phyloP scores from a whole-genome alignment of 2,329 filamentous ascomycete species.

The Ophiostoma piceae region DNA sequence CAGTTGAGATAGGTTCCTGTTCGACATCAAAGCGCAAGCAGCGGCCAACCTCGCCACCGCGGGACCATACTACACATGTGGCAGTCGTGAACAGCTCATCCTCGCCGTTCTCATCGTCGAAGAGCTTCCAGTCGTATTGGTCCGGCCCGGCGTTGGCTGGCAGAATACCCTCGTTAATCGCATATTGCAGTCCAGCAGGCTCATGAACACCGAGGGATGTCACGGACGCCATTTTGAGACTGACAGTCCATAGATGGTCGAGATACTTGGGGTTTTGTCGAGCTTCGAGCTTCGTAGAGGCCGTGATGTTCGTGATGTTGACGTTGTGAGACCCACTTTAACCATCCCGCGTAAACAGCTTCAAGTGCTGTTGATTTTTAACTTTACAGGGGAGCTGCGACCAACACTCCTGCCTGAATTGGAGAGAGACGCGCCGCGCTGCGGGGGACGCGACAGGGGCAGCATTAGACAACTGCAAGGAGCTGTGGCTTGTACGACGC shows the following conservation, averaged over 20 bases:
- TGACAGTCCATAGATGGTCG: not conserved
- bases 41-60: conserved; percentile 77
- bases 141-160: conserved; percentile 59
- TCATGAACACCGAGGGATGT: conserved; percentile 87
- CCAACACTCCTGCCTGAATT: not conserved
- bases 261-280: not conserved
- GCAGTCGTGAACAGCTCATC: conserved; percentile 77
- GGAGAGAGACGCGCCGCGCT: conserved; percentile 21
- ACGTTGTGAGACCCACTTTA: conserved; percentile 9
- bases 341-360: conserved; percentile 12
- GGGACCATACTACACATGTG: conserved; percentile 79
- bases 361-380: not conserved
- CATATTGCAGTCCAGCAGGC: conserved; percentile 75
- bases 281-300: not conserved
- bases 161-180: conserved; percentile 74
- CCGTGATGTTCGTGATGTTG: conserved; percentile 10
- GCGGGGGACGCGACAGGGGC: conserved; percentile 19
- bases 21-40: conserved; percentile 82
- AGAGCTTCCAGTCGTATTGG: conserved; percentile 71
- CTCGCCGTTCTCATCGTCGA: conserved; percentile 47
- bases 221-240: conserved; percentile 70
- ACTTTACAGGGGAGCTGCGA: conserved; percentile 17
- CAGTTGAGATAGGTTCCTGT: conserved; percentile 79
- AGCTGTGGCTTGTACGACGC: conserved; percentile 20
- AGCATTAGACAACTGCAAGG: not conserved